Evolutionary conservation across 768 basidiomycete species (phyloP).

Genomic region (Sutorius australiensis): DNA sequence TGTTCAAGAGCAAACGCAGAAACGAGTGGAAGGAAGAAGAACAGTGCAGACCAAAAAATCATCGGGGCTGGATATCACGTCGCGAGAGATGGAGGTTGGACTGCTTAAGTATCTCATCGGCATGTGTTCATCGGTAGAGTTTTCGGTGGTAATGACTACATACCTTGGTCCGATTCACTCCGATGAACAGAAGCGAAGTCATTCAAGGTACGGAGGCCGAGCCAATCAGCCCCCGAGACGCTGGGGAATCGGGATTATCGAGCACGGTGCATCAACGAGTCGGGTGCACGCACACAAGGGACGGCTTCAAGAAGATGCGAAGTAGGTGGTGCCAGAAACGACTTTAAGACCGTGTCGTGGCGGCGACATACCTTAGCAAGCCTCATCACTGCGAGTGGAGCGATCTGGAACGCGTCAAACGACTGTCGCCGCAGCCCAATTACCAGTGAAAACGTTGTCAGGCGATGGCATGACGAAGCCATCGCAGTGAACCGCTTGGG

Average conservation of each 20-base stretch:
- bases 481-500: background rate
- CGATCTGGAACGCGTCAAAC: background rate
- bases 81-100: background rate
- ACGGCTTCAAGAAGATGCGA: background rate
- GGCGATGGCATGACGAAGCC: background rate
- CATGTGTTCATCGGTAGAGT: background rate
- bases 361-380: background rate
- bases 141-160: background rate
- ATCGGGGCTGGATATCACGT: constrained; percentile 2
- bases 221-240: constrained; percentile 1
- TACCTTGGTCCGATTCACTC: background rate
- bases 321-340: constrained; percentile 1
- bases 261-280: background rate
- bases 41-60: constrained; percentile 8
- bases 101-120: constrained; percentile 12
- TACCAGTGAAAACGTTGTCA: background rate
- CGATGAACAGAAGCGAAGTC: too few relatives aligned
- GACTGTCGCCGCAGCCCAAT: background rate
- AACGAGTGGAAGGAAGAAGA: constrained; percentile 24
- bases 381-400: background rate
- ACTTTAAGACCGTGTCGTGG: background rate
- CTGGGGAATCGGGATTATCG: background rate
- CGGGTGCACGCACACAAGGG: background rate
- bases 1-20: constrained; percentile 1
- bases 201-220: background rate